Percentiles rank a stretch among this genome's conserved stretches.
Conservation (phyloP, 2,329 filamentous ascomycete genomes). For the Venturia pyrina region DNA sequence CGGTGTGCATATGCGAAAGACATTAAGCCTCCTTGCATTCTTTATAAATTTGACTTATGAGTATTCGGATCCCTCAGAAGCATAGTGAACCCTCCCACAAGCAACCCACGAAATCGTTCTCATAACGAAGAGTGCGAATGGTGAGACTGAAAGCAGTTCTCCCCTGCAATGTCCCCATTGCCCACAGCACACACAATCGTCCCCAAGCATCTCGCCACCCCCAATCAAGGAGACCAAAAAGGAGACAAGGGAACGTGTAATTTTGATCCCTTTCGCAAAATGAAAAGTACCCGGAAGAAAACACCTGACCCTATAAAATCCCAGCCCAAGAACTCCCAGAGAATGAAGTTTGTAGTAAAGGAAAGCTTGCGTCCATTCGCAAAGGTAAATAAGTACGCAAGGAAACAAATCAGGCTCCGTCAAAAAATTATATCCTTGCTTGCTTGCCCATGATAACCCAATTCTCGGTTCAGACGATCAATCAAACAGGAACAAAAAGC, state of each 20-base stretch:
- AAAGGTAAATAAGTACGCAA: neutral
- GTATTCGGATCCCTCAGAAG: neutral
- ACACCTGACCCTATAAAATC: neutral
- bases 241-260: neutral
- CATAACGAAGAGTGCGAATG: neutral
- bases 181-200: neutral
- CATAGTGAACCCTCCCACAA: neutral
- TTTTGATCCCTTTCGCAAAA: neutral
- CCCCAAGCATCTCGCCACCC: neutral
- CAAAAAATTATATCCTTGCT: constrained; percentile 7
- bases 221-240: neutral
- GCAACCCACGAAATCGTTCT: neutral
- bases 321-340: neutral
- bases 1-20: neutral
- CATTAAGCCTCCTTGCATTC: neutral
- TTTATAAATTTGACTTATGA: neutral
- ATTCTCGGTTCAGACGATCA: neutral
- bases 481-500: neutral
- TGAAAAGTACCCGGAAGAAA: neutral
- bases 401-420: neutral
- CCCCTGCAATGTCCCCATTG: neutral
- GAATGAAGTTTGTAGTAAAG: neutral
- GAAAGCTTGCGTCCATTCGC: neutral
- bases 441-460: constrained; percentile 2
- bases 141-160: neutral